Evolutionary conservation across 2,329 filamentous ascomycete species (phyloP).

Genomic region (Epichloe brachyelytri): DNA sequence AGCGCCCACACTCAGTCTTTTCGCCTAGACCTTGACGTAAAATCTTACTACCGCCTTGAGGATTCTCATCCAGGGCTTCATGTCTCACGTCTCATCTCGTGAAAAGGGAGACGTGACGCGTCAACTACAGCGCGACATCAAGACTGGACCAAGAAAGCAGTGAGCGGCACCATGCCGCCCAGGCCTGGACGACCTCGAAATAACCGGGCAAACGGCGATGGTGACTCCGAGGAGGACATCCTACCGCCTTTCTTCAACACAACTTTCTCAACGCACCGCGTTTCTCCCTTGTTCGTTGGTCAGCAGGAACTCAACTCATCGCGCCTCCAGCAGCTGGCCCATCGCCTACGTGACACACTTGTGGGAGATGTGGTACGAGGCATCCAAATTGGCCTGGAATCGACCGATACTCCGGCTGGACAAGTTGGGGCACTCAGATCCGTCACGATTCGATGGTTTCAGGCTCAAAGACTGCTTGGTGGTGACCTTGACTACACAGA

Average conservation of each 20-base stretch:
- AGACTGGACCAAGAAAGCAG: not conserved
- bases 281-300: slow-evolving; percentile 40
- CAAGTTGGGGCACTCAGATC: slow-evolving; percentile 30
- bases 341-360: slow-evolving; percentile 38
- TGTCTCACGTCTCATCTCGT: not conserved
- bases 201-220: slow-evolving; percentile 7
- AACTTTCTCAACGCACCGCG: slow-evolving; percentile 43
- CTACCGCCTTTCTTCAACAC: slow-evolving; percentile 41
- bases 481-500: slow-evolving; percentile 13
- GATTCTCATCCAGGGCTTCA: not conserved
- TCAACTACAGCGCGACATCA: not conserved
- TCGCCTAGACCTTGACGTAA: too few species aligned
- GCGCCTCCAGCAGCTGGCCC: slow-evolving; percentile 31
- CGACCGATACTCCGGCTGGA: slow-evolving; percentile 25
- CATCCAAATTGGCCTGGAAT: slow-evolving; percentile 38
- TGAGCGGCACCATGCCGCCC: slow-evolving; percentile 1
- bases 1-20: too few species aligned
- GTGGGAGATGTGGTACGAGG: slow-evolving; percentile 49
- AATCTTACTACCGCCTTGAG: not conserved
- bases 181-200: slow-evolving; percentile 2
- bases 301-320: slow-evolving; percentile 22
- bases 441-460: slow-evolving; percentile 36
- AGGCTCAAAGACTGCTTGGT: slow-evolving; percentile 18
- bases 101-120: not conserved
- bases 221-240: slow-evolving; percentile 14